These are phyloP conservation scores for Thalia dealbata DNA, from an alignment of 176 grass and related monocot species.

Conservation along the genomic window DNA sequence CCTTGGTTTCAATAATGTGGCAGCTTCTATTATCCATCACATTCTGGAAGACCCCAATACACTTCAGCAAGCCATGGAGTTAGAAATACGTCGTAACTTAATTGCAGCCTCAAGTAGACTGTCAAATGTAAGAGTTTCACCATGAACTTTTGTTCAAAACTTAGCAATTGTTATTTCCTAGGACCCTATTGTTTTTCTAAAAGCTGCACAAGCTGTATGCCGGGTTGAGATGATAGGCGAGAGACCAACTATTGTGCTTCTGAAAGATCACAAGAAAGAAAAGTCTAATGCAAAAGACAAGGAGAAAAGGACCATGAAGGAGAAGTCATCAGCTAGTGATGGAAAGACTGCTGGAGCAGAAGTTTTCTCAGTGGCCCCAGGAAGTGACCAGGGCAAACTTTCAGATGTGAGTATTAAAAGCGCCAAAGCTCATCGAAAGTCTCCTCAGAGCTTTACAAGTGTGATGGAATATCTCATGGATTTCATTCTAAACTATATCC, in stretches of 20 bases:
- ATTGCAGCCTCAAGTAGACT: conserved; percentile 70
- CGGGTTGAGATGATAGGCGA: conserved; percentile 97
- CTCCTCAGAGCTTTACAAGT: conserved; percentile 73
- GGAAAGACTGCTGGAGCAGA: conserved; percentile 39
- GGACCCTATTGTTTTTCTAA: conserved; percentile 83
- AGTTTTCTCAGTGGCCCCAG: conserved; percentile 24
- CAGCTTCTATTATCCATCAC: conserved; percentile 86
- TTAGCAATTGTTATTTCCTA: conserved; percentile 77
- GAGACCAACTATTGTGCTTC: conserved; percentile 70
- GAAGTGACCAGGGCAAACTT: conserved; percentile 47
- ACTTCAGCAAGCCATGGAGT: conserved; percentile 98
- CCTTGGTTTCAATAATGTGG: conserved; percentile 86
- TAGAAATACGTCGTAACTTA: conserved; percentile 91
- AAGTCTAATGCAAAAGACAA: conserved; percentile 83
- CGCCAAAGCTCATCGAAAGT: conserved; percentile 72
- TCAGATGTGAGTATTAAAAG: conserved; percentile 47
- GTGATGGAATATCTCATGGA: conserved; percentile 83
- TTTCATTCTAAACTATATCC: conserved; percentile 58
- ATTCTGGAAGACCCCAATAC: conserved; percentile 96
- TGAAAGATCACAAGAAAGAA: conserved; percentile 93
- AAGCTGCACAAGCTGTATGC: conserved; percentile 86
- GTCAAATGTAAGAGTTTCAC: conserved; percentile 69
- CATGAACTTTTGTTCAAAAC: conserved; percentile 83
- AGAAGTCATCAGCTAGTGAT: conserved; percentile 30
- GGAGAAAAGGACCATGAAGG: conserved; percentile 54